Base-by-base conservation (phyloP, 495 filamentous ascomycete genomes). In the Tuber calosporum region DNA sequence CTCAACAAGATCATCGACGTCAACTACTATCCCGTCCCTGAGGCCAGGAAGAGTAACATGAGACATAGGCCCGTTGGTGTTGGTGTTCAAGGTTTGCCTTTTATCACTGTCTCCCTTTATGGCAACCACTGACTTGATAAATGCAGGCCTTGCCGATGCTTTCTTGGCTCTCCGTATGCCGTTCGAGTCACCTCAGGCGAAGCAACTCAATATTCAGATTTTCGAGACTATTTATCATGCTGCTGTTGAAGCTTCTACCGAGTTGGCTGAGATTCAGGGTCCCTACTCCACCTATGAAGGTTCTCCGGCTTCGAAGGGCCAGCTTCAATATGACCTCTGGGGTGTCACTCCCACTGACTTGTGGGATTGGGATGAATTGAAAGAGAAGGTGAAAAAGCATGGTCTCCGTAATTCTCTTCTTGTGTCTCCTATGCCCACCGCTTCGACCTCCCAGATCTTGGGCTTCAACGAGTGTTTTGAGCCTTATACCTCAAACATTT, bases 401-500 rank as follows among this genome's bases (percentile, higher is more conserved):
- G 95, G 95, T 83, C 87, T 98, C 41, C 92, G 93, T 82, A 99
- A 99, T 89, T 93, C 90, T 83, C 84, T 99, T 80, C 87, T 99
- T 72, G 89, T 99, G 71, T 95, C 96, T 26, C 95, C 95, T 76
- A 99, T 99, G 95, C 95, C 95, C 20, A 99, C 95, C 72, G 95
- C 95, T 68, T 92, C 90, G 74, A 99, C 95, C 45, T 94, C 91
- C 77, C 95, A 98, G 85, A 99, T 99, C 81, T 86, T 97, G 70
- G 95, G 95, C 77, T 93, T 96, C 88, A 99, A 99, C 82, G 95
- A 99, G 84, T 99, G 95, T 87, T 99, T 99, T 83, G 95, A 99
- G 87, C 95, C 95, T 22, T 99, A 99, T 84, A 99, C 95, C 8
- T 97, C 93, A 74, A 99, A 99, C 87, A 98, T 99, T 84, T 99